Conservation (phyloP, 345 rosid genomes). For the Eucalyptus pauciflora region DNA sequence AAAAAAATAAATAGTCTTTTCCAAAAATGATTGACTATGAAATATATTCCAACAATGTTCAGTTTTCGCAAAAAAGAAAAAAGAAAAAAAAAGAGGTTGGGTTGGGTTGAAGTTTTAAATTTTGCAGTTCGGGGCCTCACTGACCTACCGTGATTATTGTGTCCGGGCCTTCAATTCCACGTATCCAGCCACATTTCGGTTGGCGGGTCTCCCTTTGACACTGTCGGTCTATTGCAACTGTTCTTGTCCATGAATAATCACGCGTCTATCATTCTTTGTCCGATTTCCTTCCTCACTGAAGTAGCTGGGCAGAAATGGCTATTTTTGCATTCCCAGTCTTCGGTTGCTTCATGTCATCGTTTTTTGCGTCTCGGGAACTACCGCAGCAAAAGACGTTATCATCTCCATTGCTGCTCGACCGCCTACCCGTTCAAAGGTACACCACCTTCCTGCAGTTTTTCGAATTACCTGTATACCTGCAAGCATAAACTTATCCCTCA, state of each 20-base stretch:
- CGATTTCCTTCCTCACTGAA: neutral
- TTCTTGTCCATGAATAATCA: neutral
- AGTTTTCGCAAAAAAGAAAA: neutral
- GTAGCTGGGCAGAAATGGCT: neutral
- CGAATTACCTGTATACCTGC: neutral
- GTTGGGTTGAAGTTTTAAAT: neutral
- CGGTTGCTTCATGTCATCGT: neutral
- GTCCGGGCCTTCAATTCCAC: neutral
- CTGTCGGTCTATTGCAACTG: neutral
- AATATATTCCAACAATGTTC: neutral
- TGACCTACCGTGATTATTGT: neutral
- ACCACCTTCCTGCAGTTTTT: neutral
- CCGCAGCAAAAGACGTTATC: neutral
- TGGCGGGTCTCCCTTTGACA: neutral
- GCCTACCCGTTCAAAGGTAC: neutral
- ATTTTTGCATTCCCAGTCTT: neutral
- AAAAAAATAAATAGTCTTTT: neutral
- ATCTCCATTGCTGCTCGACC: neutral
- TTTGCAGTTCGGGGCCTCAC: neutral
- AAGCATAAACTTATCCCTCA: neutral
- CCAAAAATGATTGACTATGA: neutral
- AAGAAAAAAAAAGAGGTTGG: neutral
- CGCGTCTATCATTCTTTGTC: neutral
- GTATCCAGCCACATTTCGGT: neutral
- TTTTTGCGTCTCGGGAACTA: neutral